Percentiles rank a stretch among this genome's conserved stretches.
phyloP scores from a whole-genome alignment of 1,284 basidiomycete species.

The Marasmius fiardii region DNA sequence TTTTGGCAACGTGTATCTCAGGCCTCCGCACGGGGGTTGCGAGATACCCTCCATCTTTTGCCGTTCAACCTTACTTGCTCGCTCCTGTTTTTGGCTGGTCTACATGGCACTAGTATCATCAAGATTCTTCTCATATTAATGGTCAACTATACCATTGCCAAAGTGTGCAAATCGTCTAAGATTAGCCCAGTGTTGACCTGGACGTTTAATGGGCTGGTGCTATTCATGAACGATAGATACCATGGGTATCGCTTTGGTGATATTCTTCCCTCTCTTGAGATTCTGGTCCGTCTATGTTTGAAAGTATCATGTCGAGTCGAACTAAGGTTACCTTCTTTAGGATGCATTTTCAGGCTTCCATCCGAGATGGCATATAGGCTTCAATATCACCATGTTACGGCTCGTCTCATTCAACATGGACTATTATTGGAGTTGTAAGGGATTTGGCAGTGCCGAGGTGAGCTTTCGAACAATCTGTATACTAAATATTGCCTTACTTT shows the following conservation, averaged over 20 bases:
- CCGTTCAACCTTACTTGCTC: conserved; percentile 65
- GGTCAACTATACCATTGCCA: conserved; percentile 71
- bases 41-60: conserved; percentile 39
- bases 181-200: conserved; percentile 58
- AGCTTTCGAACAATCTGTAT: conserved; percentile 17
- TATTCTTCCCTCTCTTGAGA: conserved; percentile 53
- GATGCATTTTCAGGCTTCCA: conserved; percentile 70
- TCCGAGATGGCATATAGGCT: conserved; percentile 91
- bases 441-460: conserved; percentile 39
- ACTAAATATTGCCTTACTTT: conserved; percentile 6
- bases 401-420: conserved; percentile 94
- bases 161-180: conserved; percentile 38
- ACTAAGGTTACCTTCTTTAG: conserved; percentile 34
- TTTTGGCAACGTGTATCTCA: conserved; percentile 33
- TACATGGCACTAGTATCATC: conserved; percentile 86
- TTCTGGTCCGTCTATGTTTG: conserved; percentile 26
- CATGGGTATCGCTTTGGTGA: conserved; percentile 72
- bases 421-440: conserved; percentile 76
- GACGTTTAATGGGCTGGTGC: conserved; percentile 71
- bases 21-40: conserved; percentile 9
- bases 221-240: conserved; percentile 80
- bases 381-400: conserved; percentile 97
- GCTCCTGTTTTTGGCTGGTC: conserved; percentile 62
- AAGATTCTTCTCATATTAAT: conserved; percentile 77
- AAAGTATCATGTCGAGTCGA: neutral